Conservation (phyloP, 176 grass and related monocot species). For the Guadua angustifolia region DNA sequence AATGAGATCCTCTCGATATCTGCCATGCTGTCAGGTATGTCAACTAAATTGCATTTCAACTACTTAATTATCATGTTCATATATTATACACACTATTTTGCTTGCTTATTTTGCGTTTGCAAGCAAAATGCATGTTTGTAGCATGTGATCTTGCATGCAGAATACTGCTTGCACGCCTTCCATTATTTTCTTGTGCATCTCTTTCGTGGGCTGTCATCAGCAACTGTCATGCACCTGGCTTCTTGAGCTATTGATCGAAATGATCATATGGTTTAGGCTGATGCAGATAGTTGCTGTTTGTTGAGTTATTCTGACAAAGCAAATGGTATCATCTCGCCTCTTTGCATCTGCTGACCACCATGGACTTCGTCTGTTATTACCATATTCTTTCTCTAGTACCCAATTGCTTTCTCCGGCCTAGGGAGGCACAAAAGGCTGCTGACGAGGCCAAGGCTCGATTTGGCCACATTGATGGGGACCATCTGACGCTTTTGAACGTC, state of each 20-base stretch:
- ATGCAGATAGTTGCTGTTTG: constrained; percentile 92
- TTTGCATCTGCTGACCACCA: constrained; percentile 87
- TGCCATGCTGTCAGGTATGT: constrained; percentile 94
- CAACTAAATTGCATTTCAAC: constrained; percentile 14
- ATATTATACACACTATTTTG: constrained; percentile 19
- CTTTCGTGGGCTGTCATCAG: constrained; percentile 51
- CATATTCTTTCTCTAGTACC: constrained; percentile 96
- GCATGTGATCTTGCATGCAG: constrained; percentile 11
- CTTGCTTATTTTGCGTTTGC: constrained; percentile 11
- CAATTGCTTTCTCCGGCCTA: constrained; percentile 98
- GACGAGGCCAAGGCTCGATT: constrained; percentile 97
- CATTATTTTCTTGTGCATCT: constrained; percentile 26
- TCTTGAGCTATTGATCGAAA: constrained; percentile 63
- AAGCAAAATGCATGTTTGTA: constrained; percentile 23
- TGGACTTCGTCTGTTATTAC: constrained; percentile 87
- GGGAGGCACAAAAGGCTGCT: constrained; percentile 96
- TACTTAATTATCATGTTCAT: constrained; percentile 23
- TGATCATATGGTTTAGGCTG: constrained; percentile 74
- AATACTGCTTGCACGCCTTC: constrained; percentile 1
- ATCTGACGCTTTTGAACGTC: constrained; percentile 89
- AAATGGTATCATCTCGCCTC: constrained; percentile 80
- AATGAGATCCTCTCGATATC: constrained; percentile 98
- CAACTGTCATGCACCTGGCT: constrained; percentile 72
- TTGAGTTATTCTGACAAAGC: constrained; percentile 86
- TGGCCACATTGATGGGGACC: constrained; percentile 88